Evolutionary conservation across 2,329 filamentous ascomycete species (phyloP).

Genomic region (Phialophora chinensis): DNA sequence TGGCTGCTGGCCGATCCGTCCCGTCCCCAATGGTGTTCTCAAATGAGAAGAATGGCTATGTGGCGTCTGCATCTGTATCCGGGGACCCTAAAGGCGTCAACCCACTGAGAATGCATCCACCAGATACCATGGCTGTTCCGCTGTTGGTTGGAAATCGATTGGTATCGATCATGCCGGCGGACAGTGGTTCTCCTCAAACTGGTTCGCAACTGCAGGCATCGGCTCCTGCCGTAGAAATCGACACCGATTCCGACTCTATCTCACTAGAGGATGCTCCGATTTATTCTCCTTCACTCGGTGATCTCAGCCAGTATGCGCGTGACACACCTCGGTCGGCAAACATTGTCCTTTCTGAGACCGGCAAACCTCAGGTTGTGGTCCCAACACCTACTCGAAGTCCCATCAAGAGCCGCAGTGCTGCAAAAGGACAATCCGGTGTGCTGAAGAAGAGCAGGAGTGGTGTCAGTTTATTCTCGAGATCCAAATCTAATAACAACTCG

Average conservation of each 20-base stretch:
- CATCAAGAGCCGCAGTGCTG: slow-evolving; percentile 7
- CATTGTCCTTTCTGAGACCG: background rate
- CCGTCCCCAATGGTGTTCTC: slow-evolving; percentile 30
- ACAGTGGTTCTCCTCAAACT: background rate
- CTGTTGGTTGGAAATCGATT: slow-evolving; percentile 9
- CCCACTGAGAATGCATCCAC: slow-evolving; percentile 36
- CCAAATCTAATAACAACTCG: slow-evolving; percentile 16
- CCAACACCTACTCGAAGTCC: slow-evolving; percentile 29
- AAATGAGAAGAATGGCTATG: slow-evolving; percentile 28
- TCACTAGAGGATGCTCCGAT: slow-evolving; percentile 37
- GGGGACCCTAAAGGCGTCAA: slow-evolving; percentile 28
- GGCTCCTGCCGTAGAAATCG: slow-evolving; percentile 14
- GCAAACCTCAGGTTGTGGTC: slow-evolving; percentile 1
- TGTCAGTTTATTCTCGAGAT: slow-evolving; percentile 28
- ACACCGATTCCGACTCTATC: slow-evolving; percentile 28
- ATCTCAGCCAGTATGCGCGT: slow-evolving; percentile 37
- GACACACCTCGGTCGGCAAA: slow-evolving; percentile 29
- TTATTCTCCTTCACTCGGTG: slow-evolving; percentile 38
- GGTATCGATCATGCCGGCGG: background rate
- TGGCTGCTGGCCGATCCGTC: slow-evolving; percentile 2
- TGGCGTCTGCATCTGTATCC: slow-evolving; percentile 21
- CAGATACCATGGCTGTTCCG: slow-evolving; percentile 28
- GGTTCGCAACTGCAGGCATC: slow-evolving; percentile 6
- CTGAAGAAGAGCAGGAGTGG: slow-evolving; percentile 36
- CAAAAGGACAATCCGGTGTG: slow-evolving; percentile 1